These are phyloP conservation scores for Lepiota subincarnata DNA, from an alignment of 768 basidiomycete species.

Conservation along the genomic window DNA sequence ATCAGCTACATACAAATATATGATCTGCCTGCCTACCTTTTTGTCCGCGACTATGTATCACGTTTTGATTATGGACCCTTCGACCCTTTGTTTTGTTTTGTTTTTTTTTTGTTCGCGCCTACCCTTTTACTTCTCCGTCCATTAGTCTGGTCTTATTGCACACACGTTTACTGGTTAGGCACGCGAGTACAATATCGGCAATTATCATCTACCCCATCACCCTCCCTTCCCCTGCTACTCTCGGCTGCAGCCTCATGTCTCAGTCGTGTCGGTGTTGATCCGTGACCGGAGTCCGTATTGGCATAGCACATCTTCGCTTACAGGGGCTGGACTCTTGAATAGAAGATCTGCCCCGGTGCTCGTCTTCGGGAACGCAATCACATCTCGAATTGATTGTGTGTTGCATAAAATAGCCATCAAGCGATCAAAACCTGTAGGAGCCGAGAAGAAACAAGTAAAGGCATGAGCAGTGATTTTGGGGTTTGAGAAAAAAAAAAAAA, in stretches of 20 bases:
- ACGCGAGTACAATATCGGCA: neutral
- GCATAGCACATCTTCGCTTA: conserved; percentile 45
- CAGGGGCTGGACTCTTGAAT: conserved; percentile 80
- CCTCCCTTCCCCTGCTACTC: neutral
- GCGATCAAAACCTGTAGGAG: conserved; percentile 77
- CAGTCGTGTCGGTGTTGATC: conserved; percentile 6
- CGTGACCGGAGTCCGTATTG: conserved; percentile 59
- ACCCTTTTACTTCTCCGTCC: neutral
- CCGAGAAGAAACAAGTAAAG: conserved; percentile 11
- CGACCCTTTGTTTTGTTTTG: neutral
- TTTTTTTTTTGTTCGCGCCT: neutral
- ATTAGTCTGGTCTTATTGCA: neutral
- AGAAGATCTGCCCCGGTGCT: conserved; percentile 79
- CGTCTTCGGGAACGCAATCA: conserved; percentile 96
- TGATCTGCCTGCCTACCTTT: conserved; percentile 15
- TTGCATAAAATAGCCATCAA: conserved; percentile 89
- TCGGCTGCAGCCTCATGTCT: conserved; percentile 1
- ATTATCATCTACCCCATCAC: neutral
- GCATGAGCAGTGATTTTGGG: neutral
- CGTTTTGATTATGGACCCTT: conserved; percentile 13
- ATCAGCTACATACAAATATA: conserved; percentile 17
- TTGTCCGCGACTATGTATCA: conserved; percentile 11
- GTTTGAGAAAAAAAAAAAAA: conserved; percentile 13
- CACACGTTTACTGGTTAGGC: neutral
- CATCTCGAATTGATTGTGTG: conserved; percentile 85